Evolutionary conservation across 495 filamentous ascomycete genomes (phyloP).

Genomic region (Tetracladium marchalianum): DNA sequence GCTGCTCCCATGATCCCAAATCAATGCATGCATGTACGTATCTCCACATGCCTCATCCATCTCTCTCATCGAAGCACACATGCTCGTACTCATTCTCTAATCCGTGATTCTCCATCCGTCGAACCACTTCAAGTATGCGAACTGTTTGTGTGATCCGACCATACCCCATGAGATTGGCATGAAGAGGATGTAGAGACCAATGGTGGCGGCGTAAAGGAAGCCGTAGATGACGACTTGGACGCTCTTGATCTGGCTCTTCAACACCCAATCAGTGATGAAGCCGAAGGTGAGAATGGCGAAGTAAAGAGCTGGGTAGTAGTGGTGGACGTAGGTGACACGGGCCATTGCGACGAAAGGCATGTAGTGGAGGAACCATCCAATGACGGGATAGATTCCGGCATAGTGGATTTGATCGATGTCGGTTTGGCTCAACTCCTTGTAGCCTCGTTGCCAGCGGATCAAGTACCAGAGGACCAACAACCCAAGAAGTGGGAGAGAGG

Average conservation of each 20-base stretch:
- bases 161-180: constrained; percentile 96
- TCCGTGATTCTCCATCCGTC: constrained; percentile 56
- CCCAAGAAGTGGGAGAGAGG: constrained; percentile 60
- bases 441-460: constrained; percentile 93
- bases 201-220: constrained; percentile 58
- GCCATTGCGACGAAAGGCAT: constrained; percentile 95
- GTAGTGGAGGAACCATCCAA: constrained; percentile 96
- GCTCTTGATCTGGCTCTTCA: constrained; percentile 48
- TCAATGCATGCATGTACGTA: background rate
- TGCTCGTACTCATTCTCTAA: too few species aligned
- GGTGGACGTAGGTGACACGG: constrained; percentile 96
- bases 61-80: background rate
- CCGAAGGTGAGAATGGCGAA: constrained; percentile 87
- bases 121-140: constrained; percentile 90
- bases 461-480: constrained; percentile 73
- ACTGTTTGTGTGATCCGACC: constrained; percentile 73
- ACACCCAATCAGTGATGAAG: constrained; percentile 79
- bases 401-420: constrained; percentile 94
- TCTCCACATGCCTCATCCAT: background rate
- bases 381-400: constrained; percentile 77
- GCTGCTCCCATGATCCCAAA: background rate
- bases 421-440: constrained; percentile 63
- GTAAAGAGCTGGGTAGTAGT: constrained; percentile 98
- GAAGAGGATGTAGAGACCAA: constrained; percentile 80
- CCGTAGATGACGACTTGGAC: constrained; percentile 55